Base-by-base conservation (phyloP, 2,329 filamentous ascomycete species). In the Talaromyces sp. region DNA sequence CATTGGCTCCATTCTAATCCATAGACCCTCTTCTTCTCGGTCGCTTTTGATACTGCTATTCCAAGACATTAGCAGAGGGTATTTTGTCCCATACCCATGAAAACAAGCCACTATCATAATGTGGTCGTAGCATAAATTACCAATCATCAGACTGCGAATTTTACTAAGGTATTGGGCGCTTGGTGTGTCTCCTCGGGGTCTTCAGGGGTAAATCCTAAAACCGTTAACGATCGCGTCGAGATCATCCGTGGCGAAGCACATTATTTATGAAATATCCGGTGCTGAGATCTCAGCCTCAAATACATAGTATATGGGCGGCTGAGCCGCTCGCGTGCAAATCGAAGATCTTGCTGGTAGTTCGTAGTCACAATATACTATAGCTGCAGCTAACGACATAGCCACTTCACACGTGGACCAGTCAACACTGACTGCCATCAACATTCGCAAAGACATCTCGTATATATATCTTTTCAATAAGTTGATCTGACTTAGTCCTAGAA, bases 1-100 rank as follows among this genome's bases (percentile, higher is more conserved):
- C 58, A 60, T 50, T 48, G 43, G 58, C n/a, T 60, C 3, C 58
- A 60, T 50, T 60, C 58, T 39, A 60, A 60, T 60, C 58, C 58
- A 48, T 60, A 60, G 2, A 35, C 50, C 19, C n/a, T 9, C 3
- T 16, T 35, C 27, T 16, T 16, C 50, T 33, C 27, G 9, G 19
- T 35, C 50, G 9, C 11, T 11, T 48, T 48, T 50, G 47, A 31
- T 54, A 24, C 50, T 13, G 14, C 27, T 35, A 33, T 48, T 1
- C 13, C 45, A 13, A 24, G 24, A 27, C 13, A 52, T 52, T n/a
- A n/a, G 47, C 22, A 31, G 47, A 22, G 8, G 45, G 45, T 48
- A 3, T 19, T 19, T 48, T 48, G 45, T 33, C n/a, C 6, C 35
- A 37, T 13, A 8, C 16, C n/a, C 22, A 31, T 50, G 31, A 24